A percentile compares a stretch with the other conserved stretches of the same genome.
phyloP scores from a whole-genome alignment of 1,284 basidiomycete species.

The Wallemia hederae region DNA sequence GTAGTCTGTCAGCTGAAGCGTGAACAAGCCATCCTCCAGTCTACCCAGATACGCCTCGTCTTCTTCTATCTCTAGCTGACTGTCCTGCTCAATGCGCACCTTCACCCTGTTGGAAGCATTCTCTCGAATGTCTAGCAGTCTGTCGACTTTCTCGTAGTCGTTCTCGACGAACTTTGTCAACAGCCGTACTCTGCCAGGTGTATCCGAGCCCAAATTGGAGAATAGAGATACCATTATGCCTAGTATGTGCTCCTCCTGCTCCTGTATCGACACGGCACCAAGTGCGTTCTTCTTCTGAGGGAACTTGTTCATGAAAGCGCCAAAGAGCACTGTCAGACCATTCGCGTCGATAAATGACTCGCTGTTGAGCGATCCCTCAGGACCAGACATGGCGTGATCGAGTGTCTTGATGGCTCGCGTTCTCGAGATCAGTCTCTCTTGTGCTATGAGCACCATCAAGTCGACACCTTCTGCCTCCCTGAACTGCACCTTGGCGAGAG shows the following conservation, averaged over 20 bases:
- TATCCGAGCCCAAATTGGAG: slow-evolving; percentile 64
- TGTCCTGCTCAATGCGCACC: slow-evolving; percentile 22
- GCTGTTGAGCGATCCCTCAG: slow-evolving; percentile 42
- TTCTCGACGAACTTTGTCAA: slow-evolving; percentile 77
- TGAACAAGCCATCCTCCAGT: slow-evolving; percentile 60
- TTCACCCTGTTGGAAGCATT: slow-evolving; percentile 29
- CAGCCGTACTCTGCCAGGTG: slow-evolving; percentile 45
- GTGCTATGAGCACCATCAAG: slow-evolving; percentile 37
- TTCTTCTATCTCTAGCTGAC: slow-evolving; percentile 28
- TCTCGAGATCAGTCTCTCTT: slow-evolving; percentile 44
- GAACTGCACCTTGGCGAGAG: slow-evolving; percentile 49
- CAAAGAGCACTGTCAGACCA: slow-evolving; percentile 67
- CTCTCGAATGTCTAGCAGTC: slow-evolving; percentile 62
- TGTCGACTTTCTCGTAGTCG: slow-evolving; percentile 74
- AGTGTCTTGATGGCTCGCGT: slow-evolving; percentile 64
- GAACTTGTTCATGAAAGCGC: slow-evolving; percentile 53
- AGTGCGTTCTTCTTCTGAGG: slow-evolving; percentile 14
- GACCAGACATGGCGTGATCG: slow-evolving; percentile 63
- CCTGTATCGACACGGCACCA: slow-evolving; percentile 19
- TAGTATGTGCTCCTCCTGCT: slow-evolving; percentile 61
- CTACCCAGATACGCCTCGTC: slow-evolving; percentile 53
- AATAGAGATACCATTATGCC: slow-evolving; percentile 67
- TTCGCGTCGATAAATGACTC: slow-evolving; percentile 59
- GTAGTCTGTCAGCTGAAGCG: slow-evolving; percentile 69
- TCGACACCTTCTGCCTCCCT: slow-evolving; percentile 77